Evolutionary conservation across 106 monocot genomes (phyloP).

Genomic region (Gastrodia elata): DNA sequence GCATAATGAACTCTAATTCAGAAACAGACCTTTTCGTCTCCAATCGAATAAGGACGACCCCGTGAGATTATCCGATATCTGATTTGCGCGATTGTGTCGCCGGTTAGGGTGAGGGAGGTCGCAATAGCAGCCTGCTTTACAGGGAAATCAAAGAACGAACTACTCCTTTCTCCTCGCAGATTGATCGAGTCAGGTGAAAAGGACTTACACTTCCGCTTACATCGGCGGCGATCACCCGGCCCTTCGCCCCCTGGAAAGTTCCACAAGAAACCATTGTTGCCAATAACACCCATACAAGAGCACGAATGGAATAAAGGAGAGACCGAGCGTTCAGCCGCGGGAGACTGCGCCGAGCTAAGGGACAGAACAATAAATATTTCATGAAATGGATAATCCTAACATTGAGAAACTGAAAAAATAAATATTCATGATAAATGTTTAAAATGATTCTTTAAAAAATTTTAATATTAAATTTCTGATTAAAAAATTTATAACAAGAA

Average conservation of each 20-base stretch:
- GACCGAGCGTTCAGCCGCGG: background rate
- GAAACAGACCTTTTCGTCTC: constrained; percentile 27
- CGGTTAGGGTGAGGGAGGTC: constrained; percentile 59
- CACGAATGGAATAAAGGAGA: background rate
- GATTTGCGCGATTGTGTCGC: constrained; percentile 89
- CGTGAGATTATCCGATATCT: constrained; percentile 19
- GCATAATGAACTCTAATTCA: background rate
- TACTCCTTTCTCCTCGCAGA: constrained; percentile 30
- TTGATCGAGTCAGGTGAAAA: constrained; percentile 14
- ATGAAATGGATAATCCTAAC: too few relatives aligned
- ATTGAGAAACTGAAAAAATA: too few relatives aligned
- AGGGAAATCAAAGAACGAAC: constrained; percentile 36
- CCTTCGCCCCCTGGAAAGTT: constrained; percentile 8
- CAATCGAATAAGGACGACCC: background rate
- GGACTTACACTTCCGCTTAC: background rate
- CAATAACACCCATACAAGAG: constrained; percentile 32
- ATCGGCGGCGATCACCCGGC: background rate
- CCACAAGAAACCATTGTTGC: constrained; percentile 27
- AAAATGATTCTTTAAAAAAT: too few relatives aligned
- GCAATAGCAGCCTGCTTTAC: constrained; percentile 72
- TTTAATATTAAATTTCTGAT: too few relatives aligned
- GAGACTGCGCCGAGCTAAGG: constrained; percentile 2
- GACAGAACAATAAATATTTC: too few relatives aligned
- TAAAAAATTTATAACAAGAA: too few relatives aligned
- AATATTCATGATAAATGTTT: too few relatives aligned